Evolutionary conservation across 371 early-diverging fungal genomes (phyloP), one percentile per base, ranked within the genome.

Genomic region (Mucor plumbeus): DNA sequence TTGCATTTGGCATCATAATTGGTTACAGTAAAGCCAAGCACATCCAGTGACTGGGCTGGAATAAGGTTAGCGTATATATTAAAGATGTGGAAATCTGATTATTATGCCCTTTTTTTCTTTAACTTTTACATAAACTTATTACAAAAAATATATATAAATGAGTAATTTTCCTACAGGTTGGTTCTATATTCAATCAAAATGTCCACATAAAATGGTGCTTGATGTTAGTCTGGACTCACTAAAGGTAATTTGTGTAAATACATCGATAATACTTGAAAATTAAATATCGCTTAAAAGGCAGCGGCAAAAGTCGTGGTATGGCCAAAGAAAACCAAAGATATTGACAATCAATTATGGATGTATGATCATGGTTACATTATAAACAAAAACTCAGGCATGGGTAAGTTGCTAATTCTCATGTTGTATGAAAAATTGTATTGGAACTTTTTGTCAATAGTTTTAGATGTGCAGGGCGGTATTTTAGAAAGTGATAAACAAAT

Each of bases 111-210:
- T 47, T 47, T 47, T 47, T 47, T 47, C 10, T 8, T 26, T 26
- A 26, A 3, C 17, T 17, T 13, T 40, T 17, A 1, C 17, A 44
- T 44, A 44, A n/a, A 19, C 19, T 19, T 9, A 7, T 47, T 19
- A 38, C 38, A 38, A 38, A 48, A 6, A 9, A 19, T 48, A 21
- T 48, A 21, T 26, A 31, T 43, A 36, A 65, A 81, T 78, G 79
- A 79, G 76, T 39, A 76, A 66, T 41, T 83, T 83, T 55, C 83
- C 83, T 38, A 44, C 74, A 14, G 83, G 83, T 15, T 83, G 83
- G 83, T 83, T 83, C 57, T 83, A 61, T 63, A 76, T 83, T 48
- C 81, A 80, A 66, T 83, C 83, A 11, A 70, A 70, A 60, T 78
- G 79, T 41, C 39, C 69, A 0, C 81, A 80, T 64, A 70, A 70